Conservation (phyloP, 441 rosid species). For the Bruguiera hainesii region DNA sequence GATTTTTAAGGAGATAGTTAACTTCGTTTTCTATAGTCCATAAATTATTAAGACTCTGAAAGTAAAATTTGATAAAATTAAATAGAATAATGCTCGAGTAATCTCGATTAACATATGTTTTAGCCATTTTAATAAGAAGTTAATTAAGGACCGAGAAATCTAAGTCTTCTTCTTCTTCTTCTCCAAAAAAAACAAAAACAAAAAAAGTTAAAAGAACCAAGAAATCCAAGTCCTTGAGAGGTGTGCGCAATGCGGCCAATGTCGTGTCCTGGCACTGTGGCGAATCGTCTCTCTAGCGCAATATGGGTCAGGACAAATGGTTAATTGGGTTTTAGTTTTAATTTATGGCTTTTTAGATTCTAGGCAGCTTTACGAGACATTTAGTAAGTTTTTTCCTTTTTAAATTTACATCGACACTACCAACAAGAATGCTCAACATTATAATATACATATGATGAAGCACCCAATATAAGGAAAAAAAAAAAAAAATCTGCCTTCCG, state of each 20-base stretch:
- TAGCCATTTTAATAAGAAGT: background rate
- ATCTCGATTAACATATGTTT: no score
- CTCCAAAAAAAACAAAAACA: background rate
- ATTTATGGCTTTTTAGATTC: background rate
- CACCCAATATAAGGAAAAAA: slow-evolving; percentile 12
- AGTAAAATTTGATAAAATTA: no score
- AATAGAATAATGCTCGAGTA: no score
- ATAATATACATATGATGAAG: slow-evolving; percentile 4
- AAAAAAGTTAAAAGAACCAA: background rate
- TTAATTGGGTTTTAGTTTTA: background rate
- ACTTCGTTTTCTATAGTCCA: no score
- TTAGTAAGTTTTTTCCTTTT: background rate
- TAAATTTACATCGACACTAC: slow-evolving; percentile 17
- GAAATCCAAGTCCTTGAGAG: background rate
- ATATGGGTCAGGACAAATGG: background rate
- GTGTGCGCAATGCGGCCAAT: slow-evolving; percentile 13
- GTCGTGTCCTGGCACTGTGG: slow-evolving; percentile 28
- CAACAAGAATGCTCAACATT: slow-evolving; percentile 38
- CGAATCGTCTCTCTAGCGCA: slow-evolving; percentile 23
- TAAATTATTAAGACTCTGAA: no score
- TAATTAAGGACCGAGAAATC: background rate
- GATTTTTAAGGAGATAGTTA: no score
- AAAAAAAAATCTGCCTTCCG: slow-evolving; percentile 12
- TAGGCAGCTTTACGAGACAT: no score
- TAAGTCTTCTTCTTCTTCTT: background rate